Evolutionary conservation across 495 filamentous ascomycete genomes (phyloP), one percentile per base, ranked within the genome.

Genomic region (Coniosporium apollinis): DNA sequence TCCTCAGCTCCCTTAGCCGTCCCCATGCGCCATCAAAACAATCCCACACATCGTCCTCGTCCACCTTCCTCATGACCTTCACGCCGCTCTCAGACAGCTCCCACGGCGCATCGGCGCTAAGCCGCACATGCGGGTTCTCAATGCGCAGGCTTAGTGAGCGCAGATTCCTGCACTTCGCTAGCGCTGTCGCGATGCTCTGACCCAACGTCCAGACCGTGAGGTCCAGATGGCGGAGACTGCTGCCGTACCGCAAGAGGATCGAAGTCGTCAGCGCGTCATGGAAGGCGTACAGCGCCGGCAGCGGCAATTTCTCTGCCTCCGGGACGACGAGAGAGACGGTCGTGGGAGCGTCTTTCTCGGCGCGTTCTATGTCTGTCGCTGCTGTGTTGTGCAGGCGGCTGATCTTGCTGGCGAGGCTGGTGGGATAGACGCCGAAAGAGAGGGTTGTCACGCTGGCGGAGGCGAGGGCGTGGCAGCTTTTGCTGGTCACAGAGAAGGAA

Each of bases 191-290:
- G 16, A 47, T 36, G 2, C 33, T 34, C 4, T 15, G 15, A 2
- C 32, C 41, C 14, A 52, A 26, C 4, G 34, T 45, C 49, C 49
- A 52, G 13, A 52, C 29, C 5, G 30, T 31, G 9, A 52, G 21
- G 14, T 49, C 37, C 6, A 52, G 32, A 17, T 43, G 35, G 4
- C 43, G 26, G 4, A 52, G 34, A 4, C 36, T 36, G 32, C 14
- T 17, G 14, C 34, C 33, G 22, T 52, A 44, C 7, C 49, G 39
- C 14, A 75, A 5, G 5, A 52, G 19, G 16, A 52, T 28, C 31
- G 31, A 39, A 3, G 21, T 26, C 5, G 33, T 42, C 6, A 52
- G 45, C 9, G 33, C 38, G 2, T 36, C 44, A 29, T 52, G 46
- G 37, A 49, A 51, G 17, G 19, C 14, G 10, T 46, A 32, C 4